A percentile compares a stretch with the other conserved stretches of the same genome.
Conservation (phyloP, 768 basidiomycete species). For the Naganishia antarctica region DNA sequence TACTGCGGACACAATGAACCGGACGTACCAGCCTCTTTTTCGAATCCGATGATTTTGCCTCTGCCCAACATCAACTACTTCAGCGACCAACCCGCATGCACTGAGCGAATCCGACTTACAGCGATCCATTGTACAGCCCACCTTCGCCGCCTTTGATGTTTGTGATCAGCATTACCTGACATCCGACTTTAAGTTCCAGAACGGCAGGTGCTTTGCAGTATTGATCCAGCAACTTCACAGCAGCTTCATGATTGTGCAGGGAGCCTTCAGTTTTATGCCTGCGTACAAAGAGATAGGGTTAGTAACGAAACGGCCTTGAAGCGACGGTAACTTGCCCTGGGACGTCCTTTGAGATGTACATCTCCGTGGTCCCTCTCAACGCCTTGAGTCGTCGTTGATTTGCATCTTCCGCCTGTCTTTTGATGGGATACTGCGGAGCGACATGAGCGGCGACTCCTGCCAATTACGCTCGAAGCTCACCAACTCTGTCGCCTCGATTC, state of each 20-base stretch:
- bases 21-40: conserved; percentile 4
- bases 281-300: background rate
- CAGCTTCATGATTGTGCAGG: conserved; percentile 6
- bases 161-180: conserved; percentile 27
- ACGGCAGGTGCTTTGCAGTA: conserved; percentile 22
- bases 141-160: conserved; percentile 15
- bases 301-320: background rate
- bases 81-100: too few species aligned
- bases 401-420: conserved; percentile 20
- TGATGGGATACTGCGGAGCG: conserved; percentile 17
- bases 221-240: conserved; percentile 21
- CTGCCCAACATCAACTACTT: too few species aligned
- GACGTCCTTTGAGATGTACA: conserved; percentile 20
- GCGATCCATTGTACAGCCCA: conserved; percentile 22
- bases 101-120: conserved; percentile 5
- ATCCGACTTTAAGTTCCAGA: conserved; percentile 21
- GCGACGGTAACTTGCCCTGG: conserved; percentile 1
- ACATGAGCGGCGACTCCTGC: background rate
- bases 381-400: conserved; percentile 18
- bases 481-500: conserved; percentile 28
- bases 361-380: conserved; percentile 2
- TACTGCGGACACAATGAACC: background rate
- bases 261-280: conserved; percentile 12
- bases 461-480: background rate
- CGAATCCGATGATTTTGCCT: conserved; percentile 23